Evolutionary conservation across 2,329 filamentous ascomycete genomes (phyloP), one percentile per base, ranked within the genome.

Genomic region (Monosporascus sp.): DNA sequence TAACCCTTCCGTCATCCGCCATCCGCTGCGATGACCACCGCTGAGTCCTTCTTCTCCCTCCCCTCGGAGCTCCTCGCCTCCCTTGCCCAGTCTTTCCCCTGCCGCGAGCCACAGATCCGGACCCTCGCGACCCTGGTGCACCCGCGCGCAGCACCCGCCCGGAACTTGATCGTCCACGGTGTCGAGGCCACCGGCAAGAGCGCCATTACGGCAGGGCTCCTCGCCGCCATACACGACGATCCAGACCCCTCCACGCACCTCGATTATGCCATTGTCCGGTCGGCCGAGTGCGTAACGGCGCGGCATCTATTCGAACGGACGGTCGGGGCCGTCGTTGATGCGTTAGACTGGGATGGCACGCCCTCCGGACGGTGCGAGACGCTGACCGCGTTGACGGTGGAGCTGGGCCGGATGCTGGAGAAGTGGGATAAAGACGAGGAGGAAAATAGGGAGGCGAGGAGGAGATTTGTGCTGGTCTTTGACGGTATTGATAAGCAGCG

Each of bases 101-200:
- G 81, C 55, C 76, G 84, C 52, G 79, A 82, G 48, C 68, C 73
- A 48, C 83, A 86, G 66, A 83, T 84, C 53, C 75, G 77, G n/a
- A 73, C 80, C 17, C 69, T 87, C 9, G 72, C 79, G 20, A 80
- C 80, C 1, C 73, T 87, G 5, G 62, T 85, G 26, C 65, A 89
- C 83, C 81, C 84, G 22, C 70, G 74, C 47, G 78, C 86, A n/a
- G 86, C 89, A 31, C 86, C 83, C 53, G 88, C 88, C 53, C 77
- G 84, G 11, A 88, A 89, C 55, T 70, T 97, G 11, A 84, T 97
- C 22, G 71, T 95, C 48, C 86, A 97, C 69, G 94, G 94, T 49
- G 83, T 91, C 31, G 86, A 92, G 64, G 87, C 91, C 2, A 96
- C 92, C 0, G 93, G 91, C 41, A 97, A 97, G 73, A 89, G 85